Percentiles rank a stretch among this genome's conserved stretches.
phyloP scores from a whole-genome alignment of 75 land plant genomes.

The Selaginella tamariscina region DNA sequence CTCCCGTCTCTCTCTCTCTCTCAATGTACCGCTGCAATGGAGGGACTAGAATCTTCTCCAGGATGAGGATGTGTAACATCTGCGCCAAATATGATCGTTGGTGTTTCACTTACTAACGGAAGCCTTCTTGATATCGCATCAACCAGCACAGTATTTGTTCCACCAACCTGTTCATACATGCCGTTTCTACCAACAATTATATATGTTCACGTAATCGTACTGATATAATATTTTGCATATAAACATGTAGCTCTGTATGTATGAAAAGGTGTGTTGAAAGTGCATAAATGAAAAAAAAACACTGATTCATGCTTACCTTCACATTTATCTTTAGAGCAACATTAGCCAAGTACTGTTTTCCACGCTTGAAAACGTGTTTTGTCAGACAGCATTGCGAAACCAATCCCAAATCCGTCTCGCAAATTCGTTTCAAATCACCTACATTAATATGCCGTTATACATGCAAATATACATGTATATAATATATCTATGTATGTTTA shows the following conservation, averaged over 20 bases:
- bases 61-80: slow-evolving; percentile 10
- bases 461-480: not conserved
- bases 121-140: slow-evolving; percentile 7
- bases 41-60: slow-evolving; percentile 13
- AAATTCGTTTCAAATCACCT: slow-evolving; percentile 10
- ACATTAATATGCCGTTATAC: not conserved
- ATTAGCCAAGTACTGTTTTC: slow-evolving; percentile 2
- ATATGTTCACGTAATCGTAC: no score
- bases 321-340: slow-evolving; percentile 9
- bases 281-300: not conserved
- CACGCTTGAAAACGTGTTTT: not conserved
- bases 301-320: not conserved
- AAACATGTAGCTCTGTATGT: not conserved
- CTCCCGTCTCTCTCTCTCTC: not conserved
- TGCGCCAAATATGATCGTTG: slow-evolving; percentile 13
- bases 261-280: not conserved
- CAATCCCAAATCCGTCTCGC: slow-evolving; percentile 10
- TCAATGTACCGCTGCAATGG: slow-evolving; percentile 4
- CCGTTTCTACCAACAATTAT: no score
- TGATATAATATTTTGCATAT: no score
- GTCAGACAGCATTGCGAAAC: slow-evolving; percentile 12
- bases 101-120: not conserved
- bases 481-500: not conserved
- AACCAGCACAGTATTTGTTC: slow-evolving; percentile 6
- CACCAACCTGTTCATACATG: slow-evolving; percentile 4